Evolutionary conservation across 176 grass and related monocot species (phyloP).

Genomic region (Eleusine coracana): DNA sequence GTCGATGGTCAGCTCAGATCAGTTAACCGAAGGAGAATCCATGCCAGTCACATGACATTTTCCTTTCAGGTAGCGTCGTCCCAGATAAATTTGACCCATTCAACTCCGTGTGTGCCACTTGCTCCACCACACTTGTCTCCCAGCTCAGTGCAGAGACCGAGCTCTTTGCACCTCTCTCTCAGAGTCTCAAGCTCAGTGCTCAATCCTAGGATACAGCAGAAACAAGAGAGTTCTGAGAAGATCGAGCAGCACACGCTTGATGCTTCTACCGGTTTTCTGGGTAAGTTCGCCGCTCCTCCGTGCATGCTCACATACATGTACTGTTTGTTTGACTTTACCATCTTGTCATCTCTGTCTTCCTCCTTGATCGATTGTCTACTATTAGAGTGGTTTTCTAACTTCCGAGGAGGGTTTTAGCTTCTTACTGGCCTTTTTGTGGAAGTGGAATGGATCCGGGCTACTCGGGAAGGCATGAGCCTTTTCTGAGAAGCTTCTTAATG

Average conservation of each 20-base stretch:
- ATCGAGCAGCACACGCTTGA: neutral
- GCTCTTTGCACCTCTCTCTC: neutral
- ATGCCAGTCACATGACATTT: neutral
- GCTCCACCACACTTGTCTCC: slow-evolving; percentile 1
- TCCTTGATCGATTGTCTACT: neutral
- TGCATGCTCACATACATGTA: neutral
- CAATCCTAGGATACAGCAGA: neutral
- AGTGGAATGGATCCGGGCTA: neutral
- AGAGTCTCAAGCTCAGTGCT: neutral
- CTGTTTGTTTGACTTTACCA: neutral
- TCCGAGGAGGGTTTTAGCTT: neutral
- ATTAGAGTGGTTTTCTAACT: slow-evolving; percentile 13
- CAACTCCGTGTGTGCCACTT: neutral
- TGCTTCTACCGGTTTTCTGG: neutral
- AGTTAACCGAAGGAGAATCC: neutral
- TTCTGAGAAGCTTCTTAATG: neutral
- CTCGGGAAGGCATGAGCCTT: neutral
- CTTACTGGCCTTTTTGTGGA: slow-evolving; percentile 1
- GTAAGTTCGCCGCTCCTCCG: slow-evolving; percentile 21
- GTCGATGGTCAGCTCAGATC: neutral
- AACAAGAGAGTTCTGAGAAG: slow-evolving; percentile 23
- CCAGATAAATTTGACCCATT: slow-evolving; percentile 27
- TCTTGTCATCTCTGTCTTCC: neutral
- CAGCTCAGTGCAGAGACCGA: neutral
- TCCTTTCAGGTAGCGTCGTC: neutral